Conservation (phyloP, 2,329 filamentous ascomycete genomes). For the Verticillium dahliae region DNA sequence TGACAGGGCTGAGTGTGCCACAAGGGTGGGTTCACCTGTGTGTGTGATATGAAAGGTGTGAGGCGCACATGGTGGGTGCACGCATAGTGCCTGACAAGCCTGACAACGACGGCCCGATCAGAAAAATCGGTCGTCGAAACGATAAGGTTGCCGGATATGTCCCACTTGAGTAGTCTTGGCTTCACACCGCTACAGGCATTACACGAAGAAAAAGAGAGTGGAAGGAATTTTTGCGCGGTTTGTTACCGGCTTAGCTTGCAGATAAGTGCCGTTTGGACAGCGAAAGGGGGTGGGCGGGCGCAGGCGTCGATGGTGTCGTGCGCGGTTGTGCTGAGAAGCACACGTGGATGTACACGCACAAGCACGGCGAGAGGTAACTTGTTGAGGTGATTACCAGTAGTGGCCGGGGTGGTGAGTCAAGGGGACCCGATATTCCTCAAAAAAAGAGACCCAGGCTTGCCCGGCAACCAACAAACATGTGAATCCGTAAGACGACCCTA, state of each 20-base stretch:
- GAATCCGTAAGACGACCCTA: background rate
- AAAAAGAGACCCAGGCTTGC: too few species aligned
- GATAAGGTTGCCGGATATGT: background rate
- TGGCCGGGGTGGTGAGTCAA: background rate
- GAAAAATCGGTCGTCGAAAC: background rate
- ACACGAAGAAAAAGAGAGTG: too few species aligned
- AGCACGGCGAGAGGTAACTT: background rate
- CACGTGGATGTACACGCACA: background rate
- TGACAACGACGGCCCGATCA: background rate
- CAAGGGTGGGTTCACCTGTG: background rate
- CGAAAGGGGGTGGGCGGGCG: background rate
- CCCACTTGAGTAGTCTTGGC: background rate
- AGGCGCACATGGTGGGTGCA: background rate
- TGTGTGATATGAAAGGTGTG: background rate
- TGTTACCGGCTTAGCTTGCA: background rate
- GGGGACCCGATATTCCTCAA: background rate
- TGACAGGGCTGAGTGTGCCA: background rate
- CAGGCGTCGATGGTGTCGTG: too few species aligned
- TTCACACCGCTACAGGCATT: background rate
- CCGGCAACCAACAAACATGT: background rate
- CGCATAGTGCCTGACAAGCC: background rate
- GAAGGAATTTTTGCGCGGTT: background rate
- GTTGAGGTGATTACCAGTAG: background rate
- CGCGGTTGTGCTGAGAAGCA: too few species aligned
- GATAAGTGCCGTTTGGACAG: background rate